phyloP scores from a whole-genome alignment of 176 grass and related monocot species.

The Phyllostachys edulis region DNA sequence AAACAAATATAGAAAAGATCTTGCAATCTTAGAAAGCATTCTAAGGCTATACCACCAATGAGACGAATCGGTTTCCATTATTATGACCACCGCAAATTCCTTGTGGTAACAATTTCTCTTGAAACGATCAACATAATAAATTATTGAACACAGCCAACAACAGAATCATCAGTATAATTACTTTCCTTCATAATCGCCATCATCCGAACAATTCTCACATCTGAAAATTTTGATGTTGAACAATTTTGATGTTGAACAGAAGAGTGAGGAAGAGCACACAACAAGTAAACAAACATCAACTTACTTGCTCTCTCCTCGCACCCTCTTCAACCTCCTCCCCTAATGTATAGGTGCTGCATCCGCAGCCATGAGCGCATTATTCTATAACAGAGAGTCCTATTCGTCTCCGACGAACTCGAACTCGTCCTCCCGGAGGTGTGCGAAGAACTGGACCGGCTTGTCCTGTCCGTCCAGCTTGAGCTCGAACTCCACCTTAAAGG shows the following conservation, averaged over 20 bases:
- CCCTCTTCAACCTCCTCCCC: not conserved
- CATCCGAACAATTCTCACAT: constrained; percentile 8
- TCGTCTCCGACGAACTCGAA: constrained; percentile 73
- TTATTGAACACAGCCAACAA: not conserved
- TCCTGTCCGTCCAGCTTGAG: constrained; percentile 54
- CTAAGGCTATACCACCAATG: not conserved
- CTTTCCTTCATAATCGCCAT: constrained; percentile 17
- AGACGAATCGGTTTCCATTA: not conserved
- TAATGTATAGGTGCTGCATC: constrained; percentile 41
- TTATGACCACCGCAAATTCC: not conserved
- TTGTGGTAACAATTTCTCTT: not conserved
- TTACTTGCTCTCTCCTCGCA: too few species aligned
- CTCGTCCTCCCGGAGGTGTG: constrained; percentile 86
- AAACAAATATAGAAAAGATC: not conserved
- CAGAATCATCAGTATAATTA: constrained; percentile 22
- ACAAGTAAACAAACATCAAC: too few species aligned
- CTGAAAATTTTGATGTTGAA: too few species aligned
- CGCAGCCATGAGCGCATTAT: constrained; percentile 18
- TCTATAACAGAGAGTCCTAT: constrained; percentile 19
- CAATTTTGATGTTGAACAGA: too few species aligned
- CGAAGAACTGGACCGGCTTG: constrained; percentile 68
- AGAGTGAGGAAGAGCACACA: too few species aligned
- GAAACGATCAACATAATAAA: not conserved
- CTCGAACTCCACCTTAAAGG: constrained; percentile 78
- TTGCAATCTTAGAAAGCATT: not conserved